Evolutionary conservation across 2,329 filamentous ascomycete species (phyloP).

Genomic region (Ophidiomyces ophidiicola): DNA sequence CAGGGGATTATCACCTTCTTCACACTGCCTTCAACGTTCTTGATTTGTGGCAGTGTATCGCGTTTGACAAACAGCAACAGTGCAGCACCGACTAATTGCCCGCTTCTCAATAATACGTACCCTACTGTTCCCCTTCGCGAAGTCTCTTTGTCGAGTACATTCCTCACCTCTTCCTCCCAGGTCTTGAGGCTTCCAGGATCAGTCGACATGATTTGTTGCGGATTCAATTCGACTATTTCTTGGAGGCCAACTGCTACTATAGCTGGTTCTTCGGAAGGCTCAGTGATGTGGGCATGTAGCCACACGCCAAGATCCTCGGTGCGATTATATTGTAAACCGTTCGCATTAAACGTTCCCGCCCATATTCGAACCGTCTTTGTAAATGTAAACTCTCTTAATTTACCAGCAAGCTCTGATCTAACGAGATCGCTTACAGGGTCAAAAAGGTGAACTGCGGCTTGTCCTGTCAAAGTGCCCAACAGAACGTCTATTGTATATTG

Average conservation of each 20-base stretch:
- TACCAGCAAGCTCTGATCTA: conserved; percentile 57
- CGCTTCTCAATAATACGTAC: conserved; percentile 81
- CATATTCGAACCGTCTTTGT: conserved; percentile 64
- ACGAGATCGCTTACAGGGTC: conserved; percentile 94
- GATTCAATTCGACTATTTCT: conserved; percentile 94
- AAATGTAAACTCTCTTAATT: conserved; percentile 59
- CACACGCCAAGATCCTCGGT: conserved; percentile 71
- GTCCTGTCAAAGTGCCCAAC: conserved; percentile 71
- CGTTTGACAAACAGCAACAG: conserved; percentile 82
- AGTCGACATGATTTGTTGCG: conserved; percentile 98
- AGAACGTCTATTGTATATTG: conserved; percentile 94
- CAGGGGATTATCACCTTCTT: conserved; percentile 53
- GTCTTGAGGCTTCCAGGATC: conserved; percentile 72
- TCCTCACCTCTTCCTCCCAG: conserved; percentile 75
- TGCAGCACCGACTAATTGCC: conserved; percentile 87
- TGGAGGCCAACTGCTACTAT: conserved; percentile 90
- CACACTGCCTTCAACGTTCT: conserved; percentile 89
- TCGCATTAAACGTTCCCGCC: conserved; percentile 88
- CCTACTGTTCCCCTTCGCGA: conserved; percentile 54
- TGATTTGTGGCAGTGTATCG: conserved; percentile 66
- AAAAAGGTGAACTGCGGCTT: conserved; percentile 71
- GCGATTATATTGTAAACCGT: conserved; percentile 69
- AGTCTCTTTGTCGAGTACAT: conserved; percentile 61
- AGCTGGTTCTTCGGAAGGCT: conserved; percentile 55
- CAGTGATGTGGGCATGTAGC: conserved; percentile 55